Evolutionary conservation across 2,329 filamentous ascomycete genomes (phyloP).

Genomic region (Helotiales sp.): DNA sequence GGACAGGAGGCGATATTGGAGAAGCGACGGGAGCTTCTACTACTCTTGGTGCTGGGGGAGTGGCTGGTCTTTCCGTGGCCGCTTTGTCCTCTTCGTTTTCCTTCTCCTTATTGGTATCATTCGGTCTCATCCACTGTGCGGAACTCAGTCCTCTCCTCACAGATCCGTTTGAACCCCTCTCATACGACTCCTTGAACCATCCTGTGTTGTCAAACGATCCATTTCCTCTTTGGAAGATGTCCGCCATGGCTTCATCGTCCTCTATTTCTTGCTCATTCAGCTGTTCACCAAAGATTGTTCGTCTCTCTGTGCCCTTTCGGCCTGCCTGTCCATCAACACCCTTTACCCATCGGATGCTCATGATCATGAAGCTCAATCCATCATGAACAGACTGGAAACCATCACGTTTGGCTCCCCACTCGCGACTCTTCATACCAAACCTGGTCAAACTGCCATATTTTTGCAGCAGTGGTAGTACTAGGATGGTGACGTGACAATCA

Average conservation of each 20-base stretch:
- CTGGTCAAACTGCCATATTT: slow-evolving; percentile 74
- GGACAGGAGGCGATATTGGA: background rate
- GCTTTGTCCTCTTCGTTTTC: background rate
- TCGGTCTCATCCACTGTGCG: slow-evolving; percentile 24
- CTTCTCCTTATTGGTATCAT: background rate
- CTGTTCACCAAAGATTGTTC: slow-evolving; percentile 20
- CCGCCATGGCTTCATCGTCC: slow-evolving; percentile 18
- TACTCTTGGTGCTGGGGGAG: slow-evolving; percentile 6
- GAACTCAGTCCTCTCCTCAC: slow-evolving; percentile 19
- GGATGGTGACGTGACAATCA: slow-evolving; percentile 83
- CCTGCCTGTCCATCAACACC: slow-evolving; percentile 56
- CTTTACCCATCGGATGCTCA: slow-evolving; percentile 80
- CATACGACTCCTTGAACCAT: slow-evolving; percentile 15
- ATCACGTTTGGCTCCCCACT: slow-evolving; percentile 63
- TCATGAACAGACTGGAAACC: slow-evolving; percentile 40
- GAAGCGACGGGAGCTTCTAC: background rate
- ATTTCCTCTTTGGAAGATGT: slow-evolving; percentile 12
- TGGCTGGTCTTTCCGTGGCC: background rate
- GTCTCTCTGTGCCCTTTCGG: slow-evolving; percentile 44
- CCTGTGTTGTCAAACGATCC: background rate
- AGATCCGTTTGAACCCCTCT: background rate
- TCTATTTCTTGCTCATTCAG: slow-evolving; percentile 24
- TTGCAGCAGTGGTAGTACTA: slow-evolving; percentile 78
- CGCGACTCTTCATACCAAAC: slow-evolving; percentile 79
- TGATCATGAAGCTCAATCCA: slow-evolving; percentile 79